Evolutionary conservation across 2,329 filamentous ascomycete species (phyloP).

Genomic region (Fusarium denticulatum): DNA sequence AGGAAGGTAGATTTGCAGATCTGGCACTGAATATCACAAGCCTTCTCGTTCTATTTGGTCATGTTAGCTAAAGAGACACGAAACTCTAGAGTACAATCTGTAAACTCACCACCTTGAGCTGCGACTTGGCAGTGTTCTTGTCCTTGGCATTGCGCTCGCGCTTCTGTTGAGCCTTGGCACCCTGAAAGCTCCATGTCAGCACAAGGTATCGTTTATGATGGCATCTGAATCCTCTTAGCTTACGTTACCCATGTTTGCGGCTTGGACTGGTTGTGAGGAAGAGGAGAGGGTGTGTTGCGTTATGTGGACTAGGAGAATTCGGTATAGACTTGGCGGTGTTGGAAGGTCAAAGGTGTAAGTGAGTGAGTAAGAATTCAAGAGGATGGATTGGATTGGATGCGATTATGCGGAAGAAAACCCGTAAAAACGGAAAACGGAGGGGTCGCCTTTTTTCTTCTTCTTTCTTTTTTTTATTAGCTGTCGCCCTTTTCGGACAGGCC

Average conservation of each 20-base stretch:
- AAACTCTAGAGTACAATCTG: background rate
- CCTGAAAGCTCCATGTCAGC: constrained; percentile 52
- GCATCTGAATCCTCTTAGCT: constrained; percentile 5
- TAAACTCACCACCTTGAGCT: constrained; percentile 72
- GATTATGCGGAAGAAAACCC: constrained; percentile 9
- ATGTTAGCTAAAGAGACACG: constrained; percentile 20
- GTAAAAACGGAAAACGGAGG: constrained; percentile 34
- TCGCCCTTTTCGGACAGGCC: constrained; percentile 26
- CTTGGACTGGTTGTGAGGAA: constrained; percentile 12
- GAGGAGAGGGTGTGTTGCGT: background rate
- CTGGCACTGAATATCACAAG: constrained; percentile 80
- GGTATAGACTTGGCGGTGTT: constrained; percentile 33
- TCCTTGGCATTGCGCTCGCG: constrained; percentile 77
- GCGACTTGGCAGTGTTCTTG: constrained; percentile 67
- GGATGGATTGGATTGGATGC: constrained; percentile 5
- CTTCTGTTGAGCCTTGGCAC: constrained; percentile 76
- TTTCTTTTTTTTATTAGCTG: background rate
- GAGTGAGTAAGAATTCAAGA: constrained; percentile 15
- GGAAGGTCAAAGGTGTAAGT: constrained; percentile 9
- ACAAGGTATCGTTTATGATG: background rate
- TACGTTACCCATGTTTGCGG: constrained; percentile 51
- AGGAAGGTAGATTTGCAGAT: constrained; percentile 83
- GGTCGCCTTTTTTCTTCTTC: background rate
- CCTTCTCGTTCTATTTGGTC: constrained; percentile 70
- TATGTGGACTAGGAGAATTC: constrained; percentile 2